Evolutionary conservation across 768 basidiomycete species (phyloP).

Genomic region (Phylloporus sp.): DNA sequence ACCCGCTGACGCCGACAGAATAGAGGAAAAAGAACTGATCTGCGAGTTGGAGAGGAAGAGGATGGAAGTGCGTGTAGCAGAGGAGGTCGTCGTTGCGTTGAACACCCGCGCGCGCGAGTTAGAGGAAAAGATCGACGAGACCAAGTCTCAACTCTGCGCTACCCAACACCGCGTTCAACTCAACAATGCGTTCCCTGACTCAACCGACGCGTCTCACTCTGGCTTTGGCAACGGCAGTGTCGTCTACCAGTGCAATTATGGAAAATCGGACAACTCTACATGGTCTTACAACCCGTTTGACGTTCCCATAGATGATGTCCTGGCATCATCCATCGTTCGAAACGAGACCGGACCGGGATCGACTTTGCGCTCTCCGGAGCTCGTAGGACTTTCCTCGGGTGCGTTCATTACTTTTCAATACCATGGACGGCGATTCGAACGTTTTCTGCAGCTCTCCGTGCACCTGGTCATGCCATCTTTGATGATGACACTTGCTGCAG

Average conservation of each 20-base stretch:
- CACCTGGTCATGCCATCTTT: constrained; percentile 39
- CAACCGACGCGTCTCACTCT: constrained; percentile 6
- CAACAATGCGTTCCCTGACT: constrained; percentile 32
- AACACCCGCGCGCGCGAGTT: constrained; percentile 65
- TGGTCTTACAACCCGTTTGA: constrained; percentile 32
- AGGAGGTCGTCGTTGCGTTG: constrained; percentile 61
- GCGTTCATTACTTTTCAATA: constrained; percentile 23
- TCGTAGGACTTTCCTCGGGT: constrained; percentile 31
- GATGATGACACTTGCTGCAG: constrained; percentile 37
- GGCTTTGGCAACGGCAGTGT: constrained; percentile 3
- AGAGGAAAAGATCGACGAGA: constrained; percentile 63
- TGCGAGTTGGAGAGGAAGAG: constrained; percentile 50
- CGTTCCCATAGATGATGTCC: constrained; percentile 16
- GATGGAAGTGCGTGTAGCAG: constrained; percentile 51
- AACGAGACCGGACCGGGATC: constrained; percentile 12
- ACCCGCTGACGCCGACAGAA: constrained; percentile 39
- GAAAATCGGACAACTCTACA: constrained; percentile 14
- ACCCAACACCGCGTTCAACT: constrained; percentile 56
- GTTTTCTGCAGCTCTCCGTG: constrained; percentile 19
- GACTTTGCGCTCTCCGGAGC: constrained; percentile 22
- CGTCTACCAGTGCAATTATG: constrained; percentile 7
- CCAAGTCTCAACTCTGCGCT: constrained; percentile 54
- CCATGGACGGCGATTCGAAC: constrained; percentile 8
- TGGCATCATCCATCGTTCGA: constrained; percentile 10
- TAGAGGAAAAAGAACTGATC: constrained; percentile 41